These are phyloP conservation scores for Eremomyces bilateralis DNA, from an alignment of 495 filamentous ascomycete genomes.

Conservation along the genomic window DNA sequence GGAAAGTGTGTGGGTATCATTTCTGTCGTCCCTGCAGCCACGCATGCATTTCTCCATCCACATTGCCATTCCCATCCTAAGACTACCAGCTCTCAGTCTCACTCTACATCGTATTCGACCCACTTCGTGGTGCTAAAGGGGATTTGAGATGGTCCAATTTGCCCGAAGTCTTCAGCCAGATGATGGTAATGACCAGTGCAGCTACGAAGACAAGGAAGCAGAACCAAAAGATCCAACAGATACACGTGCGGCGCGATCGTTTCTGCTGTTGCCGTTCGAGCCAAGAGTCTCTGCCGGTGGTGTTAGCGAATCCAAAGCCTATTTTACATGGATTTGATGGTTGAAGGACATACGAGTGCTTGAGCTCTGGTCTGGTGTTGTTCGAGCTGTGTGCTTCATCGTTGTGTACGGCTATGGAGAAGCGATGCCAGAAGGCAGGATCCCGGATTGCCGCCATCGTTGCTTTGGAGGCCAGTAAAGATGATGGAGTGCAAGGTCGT, in stretches of 20 bases:
- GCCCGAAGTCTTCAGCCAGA: slow-evolving; percentile 16
- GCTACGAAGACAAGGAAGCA: slow-evolving; percentile 18
- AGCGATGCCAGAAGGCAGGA: slow-evolving; percentile 40
- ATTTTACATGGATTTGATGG: not conserved
- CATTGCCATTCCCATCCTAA: no score
- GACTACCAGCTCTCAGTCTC: no score
- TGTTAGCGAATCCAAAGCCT: not conserved
- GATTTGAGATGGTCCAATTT: no score
- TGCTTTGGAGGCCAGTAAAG: not conserved
- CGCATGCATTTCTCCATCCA: no score
- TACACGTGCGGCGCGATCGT: slow-evolving; percentile 13
- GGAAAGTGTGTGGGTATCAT: no score
- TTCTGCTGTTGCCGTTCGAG: slow-evolving; percentile 19
- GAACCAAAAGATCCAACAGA: slow-evolving; percentile 23
- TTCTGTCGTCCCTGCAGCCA: no score
- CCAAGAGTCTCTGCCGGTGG: slow-evolving; percentile 20
- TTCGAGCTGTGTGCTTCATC: slow-evolving; percentile 13
- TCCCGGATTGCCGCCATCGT: slow-evolving; percentile 28
- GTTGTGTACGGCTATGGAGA: slow-evolving; percentile 34
- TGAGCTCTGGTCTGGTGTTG: slow-evolving; percentile 10
- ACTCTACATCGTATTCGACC: no score
- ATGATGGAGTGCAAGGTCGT: no score
- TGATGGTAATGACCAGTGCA: slow-evolving; percentile 16
- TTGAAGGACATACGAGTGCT: slow-evolving; percentile 17
- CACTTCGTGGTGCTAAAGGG: no score